Percentiles rank a stretch among this genome's conserved stretches.
Evolutionary conservation across 306 rosid species (phyloP).

Genomic region (Quercus bicolor): DNA sequence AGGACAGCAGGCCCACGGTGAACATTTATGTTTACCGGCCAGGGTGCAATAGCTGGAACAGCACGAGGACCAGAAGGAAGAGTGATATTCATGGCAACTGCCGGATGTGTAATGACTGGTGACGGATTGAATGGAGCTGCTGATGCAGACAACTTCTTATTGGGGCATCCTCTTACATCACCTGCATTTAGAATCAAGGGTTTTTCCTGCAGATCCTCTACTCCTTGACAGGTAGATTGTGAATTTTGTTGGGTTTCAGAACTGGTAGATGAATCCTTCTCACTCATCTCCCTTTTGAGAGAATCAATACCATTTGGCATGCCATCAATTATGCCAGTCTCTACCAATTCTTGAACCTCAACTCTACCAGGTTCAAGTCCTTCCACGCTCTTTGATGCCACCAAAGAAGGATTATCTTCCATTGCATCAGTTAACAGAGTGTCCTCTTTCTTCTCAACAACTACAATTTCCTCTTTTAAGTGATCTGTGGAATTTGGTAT

Average conservation of each 20-base stretch:
- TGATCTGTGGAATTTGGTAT: slow-evolving; percentile 32
- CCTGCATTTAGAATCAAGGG: slow-evolving; percentile 32
- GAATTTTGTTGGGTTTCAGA: slow-evolving; percentile 46
- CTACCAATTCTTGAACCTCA: slow-evolving; percentile 45
- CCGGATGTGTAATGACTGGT: slow-evolving; percentile 57
- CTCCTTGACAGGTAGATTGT: slow-evolving; percentile 36
- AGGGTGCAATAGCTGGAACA: slow-evolving; percentile 62
- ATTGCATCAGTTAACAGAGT: slow-evolving; percentile 21
- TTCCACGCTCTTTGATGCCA: slow-evolving; percentile 32
- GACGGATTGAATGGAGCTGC: slow-evolving; percentile 97
- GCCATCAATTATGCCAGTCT: slow-evolving; percentile 30
- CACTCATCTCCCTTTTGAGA: slow-evolving; percentile 36
- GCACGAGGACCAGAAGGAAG: slow-evolving; percentile 65
- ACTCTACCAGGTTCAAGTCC: slow-evolving; percentile 32
- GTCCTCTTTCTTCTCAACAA: slow-evolving; percentile 49
- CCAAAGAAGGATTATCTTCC: slow-evolving; percentile 35
- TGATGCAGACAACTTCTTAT: slow-evolving; percentile 85
- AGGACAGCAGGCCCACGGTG: slow-evolving; percentile 69
- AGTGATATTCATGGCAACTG: slow-evolving; percentile 62
- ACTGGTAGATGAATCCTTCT: slow-evolving; percentile 37
- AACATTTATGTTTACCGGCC: slow-evolving; percentile 88
- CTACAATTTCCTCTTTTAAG: slow-evolving; percentile 39
- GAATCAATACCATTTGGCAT: slow-evolving; percentile 36
- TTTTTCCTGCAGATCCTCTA: slow-evolving; percentile 50
- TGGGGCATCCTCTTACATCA: slow-evolving; percentile 44